Base-by-base conservation (phyloP, 2,329 filamentous ascomycete species). In the Botrytis byssoidea region DNA sequence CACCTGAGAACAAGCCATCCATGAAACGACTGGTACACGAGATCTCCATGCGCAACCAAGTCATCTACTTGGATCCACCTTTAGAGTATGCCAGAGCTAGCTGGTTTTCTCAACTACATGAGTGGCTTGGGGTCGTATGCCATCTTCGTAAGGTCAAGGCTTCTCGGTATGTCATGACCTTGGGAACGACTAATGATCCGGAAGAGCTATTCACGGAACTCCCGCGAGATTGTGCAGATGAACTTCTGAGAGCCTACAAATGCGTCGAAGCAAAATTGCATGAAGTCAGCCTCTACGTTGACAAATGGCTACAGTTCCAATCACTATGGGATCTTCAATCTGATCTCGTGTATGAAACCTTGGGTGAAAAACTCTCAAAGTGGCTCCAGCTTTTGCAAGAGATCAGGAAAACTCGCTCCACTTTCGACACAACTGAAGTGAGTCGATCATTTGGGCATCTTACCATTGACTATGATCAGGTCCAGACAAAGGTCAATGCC, bases 301-400 rank as follows among this genome's bases (percentile, higher is more conserved):
- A 98, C 81, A 97, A 98, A 83, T 99, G 96, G 96, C 87, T 99
- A 64, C 96, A 98, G 79, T 99, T 98, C 83, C 96, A 99, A 83
- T 98, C 95, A 10, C 88, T 99, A 0, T 99, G 96, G 96, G 96
- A 99, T 85, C 87, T 99, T 73, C 95, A 97, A 81, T 94, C 95
- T 4, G 95, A 98, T 76, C 93, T 98, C 78, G 94, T 99, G 1
- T 97, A 98, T 80, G 94, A 97, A 75, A 89, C 93, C 70, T 88
- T 99, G 12, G 95, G 95, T 18, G 95, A 98, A 76, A 92, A 98
- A 80, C 88, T 99, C 29, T 92, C 94, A 10, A 91, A 93, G 79
- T 99, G 96, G 96, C 86, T 99, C 46, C 95, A 98, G 81, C 86
- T 98, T 59, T 88, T 99, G n/a, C 94, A 98, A 80, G 96, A 99